Base-by-base conservation (phyloP, 305 asterid genomes). In the Fraxinus greggii region DNA sequence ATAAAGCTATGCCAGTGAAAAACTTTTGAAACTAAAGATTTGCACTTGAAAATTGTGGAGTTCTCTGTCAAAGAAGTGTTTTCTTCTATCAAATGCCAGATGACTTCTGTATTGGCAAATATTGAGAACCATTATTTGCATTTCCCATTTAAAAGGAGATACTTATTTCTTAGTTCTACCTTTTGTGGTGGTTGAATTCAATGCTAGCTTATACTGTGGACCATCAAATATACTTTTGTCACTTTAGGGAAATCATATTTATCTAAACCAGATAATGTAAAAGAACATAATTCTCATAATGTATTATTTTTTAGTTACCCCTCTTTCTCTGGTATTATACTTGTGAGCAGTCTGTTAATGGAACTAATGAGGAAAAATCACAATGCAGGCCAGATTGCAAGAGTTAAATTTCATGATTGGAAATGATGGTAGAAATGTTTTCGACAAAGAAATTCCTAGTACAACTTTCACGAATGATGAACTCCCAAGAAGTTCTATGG, bases 381-480 rank as follows among this genome's bases (percentile, higher is more conserved):
- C 83, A 80, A 83, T 83, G 85, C 97, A 95, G 99, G 93, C 95
- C 80, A 92, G 88, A 84, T 91, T 92, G 79, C 91, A 90, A 79
- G 94, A 94, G 78, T 61, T 93, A 79, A 86, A 91, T 90, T 81
- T 90, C 86, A 83, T 91, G 90, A 93, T 87, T 75, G 92, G 90
- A 85, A 89, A 88, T 88, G 90, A 85, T 83, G 74, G 91, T 82
- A 84, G 92, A 87, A 90, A 83, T 81, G 85, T 88, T 80, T 85
- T 87, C 78, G 89, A 91, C 80, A 88, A 72, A 75, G 95, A 88
- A 31, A 81, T 72, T 81, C 92, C 91, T 74, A 84, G 84, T 83
- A 78, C 86, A 86, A 85, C 88, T 76, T 88, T 86, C 69, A 82
- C 81, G 40, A 85, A 84, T 85, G 83, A 85, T 81, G 93, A 89